phyloP scores from a whole-genome alignment of 805 yeast genomes.

The Nakazawaea populi region DNA sequence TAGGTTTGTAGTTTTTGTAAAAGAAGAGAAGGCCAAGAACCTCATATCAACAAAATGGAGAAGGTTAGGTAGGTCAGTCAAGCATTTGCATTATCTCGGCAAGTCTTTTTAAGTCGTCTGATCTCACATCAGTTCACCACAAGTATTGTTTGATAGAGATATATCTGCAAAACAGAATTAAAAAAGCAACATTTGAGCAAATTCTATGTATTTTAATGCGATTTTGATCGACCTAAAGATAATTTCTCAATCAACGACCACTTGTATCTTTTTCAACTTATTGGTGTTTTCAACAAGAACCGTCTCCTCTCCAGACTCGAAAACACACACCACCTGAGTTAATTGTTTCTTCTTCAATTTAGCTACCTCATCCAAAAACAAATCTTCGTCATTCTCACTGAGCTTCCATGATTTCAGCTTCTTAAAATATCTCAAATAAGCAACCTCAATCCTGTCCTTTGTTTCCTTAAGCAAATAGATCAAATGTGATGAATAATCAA shows the following conservation, averaged over 20 bases:
- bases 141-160: too few relatives aligned
- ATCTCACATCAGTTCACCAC: too few relatives aligned
- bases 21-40: too few relatives aligned
- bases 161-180: too few relatives aligned
- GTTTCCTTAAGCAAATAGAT: neutral
- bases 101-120: too few relatives aligned
- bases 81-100: too few relatives aligned
- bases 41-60: too few relatives aligned
- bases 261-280: neutral
- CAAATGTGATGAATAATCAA: conserved; percentile 8
- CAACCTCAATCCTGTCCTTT: neutral
- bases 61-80: too few relatives aligned
- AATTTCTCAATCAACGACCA: neutral
- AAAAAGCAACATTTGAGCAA: too few relatives aligned
- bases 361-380: neutral
- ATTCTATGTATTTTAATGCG: too few relatives aligned
- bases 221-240: too few relatives aligned
- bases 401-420: conserved; percentile 7
- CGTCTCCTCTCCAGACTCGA: neutral
- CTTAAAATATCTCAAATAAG: conserved; percentile 6
- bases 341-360: conserved; percentile 4
- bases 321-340: conserved; percentile 2
- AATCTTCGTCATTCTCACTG: neutral
- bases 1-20: too few relatives aligned
- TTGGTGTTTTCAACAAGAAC: conserved; percentile 3